Conservation (phyloP, 176 grass and related monocot genomes). For the Hsuehochloa calcarea region DNA sequence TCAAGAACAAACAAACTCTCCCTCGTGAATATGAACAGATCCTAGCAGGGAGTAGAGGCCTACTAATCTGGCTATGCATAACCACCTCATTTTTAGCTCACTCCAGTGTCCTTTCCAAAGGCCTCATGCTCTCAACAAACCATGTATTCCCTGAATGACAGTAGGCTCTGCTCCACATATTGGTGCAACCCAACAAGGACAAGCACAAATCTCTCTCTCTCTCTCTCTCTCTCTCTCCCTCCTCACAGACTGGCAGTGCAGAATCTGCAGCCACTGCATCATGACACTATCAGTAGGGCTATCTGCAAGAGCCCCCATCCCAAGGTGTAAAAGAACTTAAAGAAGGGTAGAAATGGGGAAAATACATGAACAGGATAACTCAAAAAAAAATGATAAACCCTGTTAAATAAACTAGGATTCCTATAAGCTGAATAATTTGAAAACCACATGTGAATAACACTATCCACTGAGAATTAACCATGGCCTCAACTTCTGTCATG, state of each 20-base stretch:
- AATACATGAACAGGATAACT: background rate
- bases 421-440: background rate
- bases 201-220: background rate
- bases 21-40: background rate
- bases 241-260: slow-evolving; percentile 11
- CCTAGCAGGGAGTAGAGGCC: background rate
- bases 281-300: slow-evolving; percentile 6
- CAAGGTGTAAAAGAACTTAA: slow-evolving; percentile 1
- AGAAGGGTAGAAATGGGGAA: background rate
- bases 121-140: background rate
- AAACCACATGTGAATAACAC: background rate
- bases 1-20: background rate
- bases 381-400: slow-evolving; percentile 14
- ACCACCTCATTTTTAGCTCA: slow-evolving; percentile 4
- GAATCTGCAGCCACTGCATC: background rate
- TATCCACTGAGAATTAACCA: background rate
- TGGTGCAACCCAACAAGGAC: background rate
- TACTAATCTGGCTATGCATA: background rate
- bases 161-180: background rate
- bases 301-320: background rate
- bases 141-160: slow-evolving; percentile 10
- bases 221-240: background rate
- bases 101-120: background rate
- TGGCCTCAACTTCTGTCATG: background rate
- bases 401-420: slow-evolving; percentile 30